phyloP scores from a whole-genome alignment of 2,329 filamentous ascomycete genomes.

The Monosporascus sp. region DNA sequence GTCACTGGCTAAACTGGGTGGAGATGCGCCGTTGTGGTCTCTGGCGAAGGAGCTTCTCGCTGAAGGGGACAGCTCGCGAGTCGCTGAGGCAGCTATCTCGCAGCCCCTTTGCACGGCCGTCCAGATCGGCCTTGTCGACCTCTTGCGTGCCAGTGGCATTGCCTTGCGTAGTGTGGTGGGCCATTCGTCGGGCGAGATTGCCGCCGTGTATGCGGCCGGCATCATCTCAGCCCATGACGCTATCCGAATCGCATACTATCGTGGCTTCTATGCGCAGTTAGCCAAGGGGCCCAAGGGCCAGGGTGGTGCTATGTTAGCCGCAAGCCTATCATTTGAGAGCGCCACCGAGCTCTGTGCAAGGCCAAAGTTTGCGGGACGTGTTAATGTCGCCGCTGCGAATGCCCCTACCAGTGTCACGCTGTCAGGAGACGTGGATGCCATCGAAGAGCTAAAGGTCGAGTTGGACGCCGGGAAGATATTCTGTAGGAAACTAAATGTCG shows the following conservation, averaged over 20 bases:
- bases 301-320: conserved; percentile 38
- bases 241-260: conserved; percentile 25
- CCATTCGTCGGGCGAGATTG: conserved; percentile 24
- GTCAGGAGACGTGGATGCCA: conserved; percentile 15
- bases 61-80: conserved; percentile 4
- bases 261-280: conserved; percentile 24
- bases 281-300: conserved; percentile 1
- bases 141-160: conserved; percentile 21
- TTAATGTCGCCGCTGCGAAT: conserved; percentile 14
- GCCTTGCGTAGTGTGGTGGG: conserved; percentile 20
- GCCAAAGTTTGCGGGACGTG: conserved; percentile 4
- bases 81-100: conserved; percentile 11
- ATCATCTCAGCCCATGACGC: conserved; percentile 17
- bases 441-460: conserved; percentile 3
- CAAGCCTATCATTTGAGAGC: conserved; percentile 25
- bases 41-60: conserved; percentile 10
- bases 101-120: conserved; percentile 33
- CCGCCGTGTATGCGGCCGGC: conserved; percentile 18
- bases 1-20: conserved; percentile 7
- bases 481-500: conserved; percentile 8
- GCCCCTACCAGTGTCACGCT: conserved; percentile 9
- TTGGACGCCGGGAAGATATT: conserved; percentile 13
- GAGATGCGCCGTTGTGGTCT: conserved; percentile 14
- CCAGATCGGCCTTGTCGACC: conserved; percentile 32
- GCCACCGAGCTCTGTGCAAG: conserved; percentile 6